These are phyloP conservation scores for Rhizophora apiculata DNA, from an alignment of 345 rosid species.

Conservation along the genomic window DNA sequence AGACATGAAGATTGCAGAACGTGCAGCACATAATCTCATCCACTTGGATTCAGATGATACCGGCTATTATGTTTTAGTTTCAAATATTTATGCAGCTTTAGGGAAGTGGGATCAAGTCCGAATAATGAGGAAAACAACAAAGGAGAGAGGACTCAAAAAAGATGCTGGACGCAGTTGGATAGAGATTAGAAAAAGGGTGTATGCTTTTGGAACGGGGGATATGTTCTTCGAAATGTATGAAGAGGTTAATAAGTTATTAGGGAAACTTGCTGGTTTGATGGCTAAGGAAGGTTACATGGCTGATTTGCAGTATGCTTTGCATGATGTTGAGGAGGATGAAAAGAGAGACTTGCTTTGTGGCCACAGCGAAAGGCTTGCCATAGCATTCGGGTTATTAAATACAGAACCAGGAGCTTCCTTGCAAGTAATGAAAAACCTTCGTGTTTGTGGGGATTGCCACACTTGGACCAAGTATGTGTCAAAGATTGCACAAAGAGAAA, in stretches of 20 bases:
- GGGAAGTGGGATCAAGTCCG: constrained; percentile 59
- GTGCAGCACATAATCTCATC: constrained; percentile 36
- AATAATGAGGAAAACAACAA: constrained; percentile 38
- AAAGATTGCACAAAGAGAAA: constrained; percentile 49
- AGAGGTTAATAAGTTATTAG: constrained; percentile 44
- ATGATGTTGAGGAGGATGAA: constrained; percentile 56
- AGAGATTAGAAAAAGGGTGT: constrained; percentile 36
- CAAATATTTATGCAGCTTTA: constrained; percentile 53
- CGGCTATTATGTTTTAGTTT: constrained; percentile 53
- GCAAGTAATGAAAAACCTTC: constrained; percentile 70
- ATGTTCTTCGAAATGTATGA: constrained; percentile 41
- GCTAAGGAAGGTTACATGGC: constrained; percentile 60
- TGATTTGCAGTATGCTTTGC: constrained; percentile 49
- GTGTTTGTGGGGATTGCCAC: constrained; percentile 77
- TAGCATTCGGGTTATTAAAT: constrained; percentile 62
- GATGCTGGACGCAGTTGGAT: constrained; percentile 60
- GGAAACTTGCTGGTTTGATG: constrained; percentile 40
- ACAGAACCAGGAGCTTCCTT: constrained; percentile 55
- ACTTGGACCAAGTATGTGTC: constrained; percentile 58
- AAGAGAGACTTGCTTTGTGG: constrained; percentile 56
- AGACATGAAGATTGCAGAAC: constrained; percentile 42
- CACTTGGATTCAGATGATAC: constrained; percentile 44
- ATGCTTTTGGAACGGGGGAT: constrained; percentile 49
- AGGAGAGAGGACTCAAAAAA: constrained; percentile 44
- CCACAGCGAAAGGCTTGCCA: constrained; percentile 74